Percentiles rank a stretch among this genome's conserved stretches.
These are phyloP conservation scores for Aureobasidium sp. DNA, from an alignment of 2,329 filamentous ascomycete species.

Conservation along the genomic window DNA sequence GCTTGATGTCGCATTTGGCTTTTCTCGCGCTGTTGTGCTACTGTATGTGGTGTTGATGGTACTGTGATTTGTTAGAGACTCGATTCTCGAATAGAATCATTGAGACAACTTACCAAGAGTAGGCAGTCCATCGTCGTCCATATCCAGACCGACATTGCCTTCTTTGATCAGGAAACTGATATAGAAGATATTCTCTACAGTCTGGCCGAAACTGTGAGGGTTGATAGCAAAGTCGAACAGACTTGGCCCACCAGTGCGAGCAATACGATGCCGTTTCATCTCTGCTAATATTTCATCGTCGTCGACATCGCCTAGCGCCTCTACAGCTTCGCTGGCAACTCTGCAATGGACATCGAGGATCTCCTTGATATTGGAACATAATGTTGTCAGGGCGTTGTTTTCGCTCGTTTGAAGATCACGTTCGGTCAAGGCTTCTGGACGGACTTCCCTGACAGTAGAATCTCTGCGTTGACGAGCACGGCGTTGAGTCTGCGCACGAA, in stretches of 20 bases:
- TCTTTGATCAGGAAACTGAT: conserved; percentile 90
- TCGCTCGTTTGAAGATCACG: conserved; percentile 68
- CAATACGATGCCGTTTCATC: conserved; percentile 58
- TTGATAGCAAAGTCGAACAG: conserved; percentile 86
- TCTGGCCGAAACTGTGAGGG: conserved; percentile 83
- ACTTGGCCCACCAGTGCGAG: conserved; percentile 61
- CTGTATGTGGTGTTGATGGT: conserved; percentile 37
- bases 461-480: conserved; percentile 61
- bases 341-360: conserved; percentile 42
- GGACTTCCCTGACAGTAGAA: conserved; percentile 56
- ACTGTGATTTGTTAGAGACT: conserved; percentile 25
- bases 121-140: conserved; percentile 67
- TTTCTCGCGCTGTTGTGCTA: conserved; percentile 48
- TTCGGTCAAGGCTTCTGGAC: conserved; percentile 67
- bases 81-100: background rate
- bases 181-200: conserved; percentile 95
- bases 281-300: conserved; percentile 38
- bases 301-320: conserved; percentile 24
- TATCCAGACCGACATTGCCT: conserved; percentile 62
- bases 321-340: conserved; percentile 18
- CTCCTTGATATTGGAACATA: conserved; percentile 64
- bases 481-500: conserved; percentile 60
- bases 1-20: conserved; percentile 62
- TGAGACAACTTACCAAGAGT: conserved; percentile 58
- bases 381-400: conserved; percentile 66